Evolutionary conservation across 768 basidiomycete genomes (phyloP), one percentile per base, ranked within the genome.

Genomic region (Gymnopilus junonius): DNA sequence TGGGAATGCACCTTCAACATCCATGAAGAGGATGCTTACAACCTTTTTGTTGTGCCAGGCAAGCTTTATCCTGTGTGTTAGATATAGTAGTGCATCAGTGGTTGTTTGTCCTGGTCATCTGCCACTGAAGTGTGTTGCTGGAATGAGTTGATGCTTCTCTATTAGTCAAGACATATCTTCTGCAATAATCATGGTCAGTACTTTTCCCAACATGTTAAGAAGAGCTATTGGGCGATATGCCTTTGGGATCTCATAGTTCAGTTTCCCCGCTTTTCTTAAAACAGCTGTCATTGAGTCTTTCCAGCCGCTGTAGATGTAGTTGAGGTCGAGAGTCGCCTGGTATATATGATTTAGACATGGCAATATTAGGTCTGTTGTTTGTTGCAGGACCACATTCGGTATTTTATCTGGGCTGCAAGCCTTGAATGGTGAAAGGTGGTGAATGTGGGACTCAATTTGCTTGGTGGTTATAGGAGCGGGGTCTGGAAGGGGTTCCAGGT

Each of bases 1-100:
- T 14, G 2, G 78, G 82, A 64, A 82, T 83, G 0, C 81, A 79
- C 0, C 74, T 80, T 66, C 80, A 70, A 84, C 73, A 60, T 84
- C 80, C 1, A 82, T 72, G 67, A 79, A 82, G 0, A 82, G 74
- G 0, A 73, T 67, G 0, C 73, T 73, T 0, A 68, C 79, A 0
- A 82, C 81, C 17, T 78, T 72, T 0, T 65, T 55, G 2, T 61
- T 53, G 0, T 73, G 35, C 82, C 81, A 83, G 0, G 77, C 75
- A 1, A 73, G 67, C 40, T 81, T 77, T 27, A 83, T 70, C 17
- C 65, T 71, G 3, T 76, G 59, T 10, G 76, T 69, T 0, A 82
- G 64, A 1, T 73, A 58, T 50, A 75, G 71, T 2, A 80, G 34
- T 0, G 79, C 73, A 63, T 83, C 78, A 0, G 73, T 74, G 0